These are phyloP conservation scores for Chaetomiaceae sp. DNA, from an alignment of 2,329 filamentous ascomycete genomes.

Conservation along the genomic window DNA sequence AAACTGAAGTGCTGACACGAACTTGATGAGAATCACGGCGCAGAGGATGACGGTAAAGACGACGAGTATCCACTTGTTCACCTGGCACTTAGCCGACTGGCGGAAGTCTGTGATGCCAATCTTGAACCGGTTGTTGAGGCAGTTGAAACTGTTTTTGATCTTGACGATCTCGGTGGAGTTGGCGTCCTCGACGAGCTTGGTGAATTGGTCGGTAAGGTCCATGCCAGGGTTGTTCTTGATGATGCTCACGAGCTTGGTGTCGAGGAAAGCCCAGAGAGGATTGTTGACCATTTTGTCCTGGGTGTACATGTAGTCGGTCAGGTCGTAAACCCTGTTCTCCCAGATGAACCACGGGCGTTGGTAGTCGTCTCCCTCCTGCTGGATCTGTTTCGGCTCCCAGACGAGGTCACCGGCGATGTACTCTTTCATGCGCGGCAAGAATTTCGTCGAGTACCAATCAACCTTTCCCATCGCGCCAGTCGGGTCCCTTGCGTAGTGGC, in stretches of 20 bases:
- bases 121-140: slow-evolving; percentile 79
- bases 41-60: slow-evolving; percentile 83
- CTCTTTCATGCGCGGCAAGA: slow-evolving; percentile 73
- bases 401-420: slow-evolving; percentile 88
- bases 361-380: slow-evolving; percentile 59
- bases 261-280: slow-evolving; percentile 64
- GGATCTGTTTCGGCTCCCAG: slow-evolving; percentile 55
- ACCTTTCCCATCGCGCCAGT: slow-evolving; percentile 54
- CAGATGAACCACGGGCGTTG: slow-evolving; percentile 77
- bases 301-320: slow-evolving; percentile 89
- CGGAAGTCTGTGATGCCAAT: slow-evolving; percentile 83
- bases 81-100: slow-evolving; percentile 66
- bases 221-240: slow-evolving; percentile 72
- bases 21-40: slow-evolving; percentile 77
- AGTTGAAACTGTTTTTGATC: slow-evolving; percentile 66
- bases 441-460: slow-evolving; percentile 73
- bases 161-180: slow-evolving; percentile 43
- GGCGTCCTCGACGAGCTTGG: slow-evolving; percentile 45
- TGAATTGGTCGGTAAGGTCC: slow-evolving; percentile 67
- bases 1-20: slow-evolving; percentile 87
- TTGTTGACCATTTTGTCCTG: slow-evolving; percentile 52
- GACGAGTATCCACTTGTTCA: slow-evolving; percentile 87
- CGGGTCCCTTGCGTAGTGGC: slow-evolving; percentile 51
- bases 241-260: slow-evolving; percentile 59
- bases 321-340: slow-evolving; percentile 72